Percentiles rank a stretch among this genome's conserved stretches.
Conservation (phyloP, 495 filamentous ascomycete genomes). For the Jackrogersella minutella region DNA sequence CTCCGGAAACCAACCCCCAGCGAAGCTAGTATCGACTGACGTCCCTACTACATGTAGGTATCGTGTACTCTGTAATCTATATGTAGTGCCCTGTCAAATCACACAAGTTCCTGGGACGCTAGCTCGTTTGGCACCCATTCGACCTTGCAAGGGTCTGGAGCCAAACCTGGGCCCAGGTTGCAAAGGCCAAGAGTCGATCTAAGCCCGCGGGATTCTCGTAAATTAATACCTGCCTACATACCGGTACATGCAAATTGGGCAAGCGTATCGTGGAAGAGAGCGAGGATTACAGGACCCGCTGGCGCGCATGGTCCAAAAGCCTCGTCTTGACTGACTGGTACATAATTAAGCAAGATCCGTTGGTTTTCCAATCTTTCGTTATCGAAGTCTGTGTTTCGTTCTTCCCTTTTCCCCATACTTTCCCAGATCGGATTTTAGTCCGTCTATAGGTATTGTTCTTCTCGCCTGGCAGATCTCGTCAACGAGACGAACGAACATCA, state of each 20-base stretch:
- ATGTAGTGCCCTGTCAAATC: constrained; percentile 37
- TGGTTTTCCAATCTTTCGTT: constrained; percentile 33
- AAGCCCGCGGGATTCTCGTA: constrained; percentile 43
- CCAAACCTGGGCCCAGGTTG: constrained; percentile 41
- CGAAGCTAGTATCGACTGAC: constrained; percentile 33
- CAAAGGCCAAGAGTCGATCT: constrained; percentile 43
- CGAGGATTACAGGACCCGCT: constrained; percentile 43
- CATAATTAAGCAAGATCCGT: constrained; percentile 44
- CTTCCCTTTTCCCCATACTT: constrained; percentile 38
- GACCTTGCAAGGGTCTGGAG: constrained; percentile 37
- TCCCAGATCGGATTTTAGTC: constrained; percentile 36
- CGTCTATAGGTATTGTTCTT: constrained; percentile 38
- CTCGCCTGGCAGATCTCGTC: constrained; percentile 33
- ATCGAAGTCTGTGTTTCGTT: constrained; percentile 38
- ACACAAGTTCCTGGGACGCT: constrained; percentile 39
- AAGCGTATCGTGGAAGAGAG: constrained; percentile 37
- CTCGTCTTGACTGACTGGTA: constrained; percentile 48
- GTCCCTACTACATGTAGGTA: constrained; percentile 16
- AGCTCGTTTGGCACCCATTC: constrained; percentile 43
- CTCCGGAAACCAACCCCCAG: constrained; percentile 34
- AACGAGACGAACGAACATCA: constrained; percentile 31
- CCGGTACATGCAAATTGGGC: constrained; percentile 39
- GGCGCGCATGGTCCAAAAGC: constrained; percentile 46
- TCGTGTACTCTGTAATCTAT: neutral
- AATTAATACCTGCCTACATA: constrained; percentile 37